These are phyloP conservation scores for Wilhelminamyces savonicus DNA, from an alignment of 805 yeast species.

Conservation along the genomic window DNA sequence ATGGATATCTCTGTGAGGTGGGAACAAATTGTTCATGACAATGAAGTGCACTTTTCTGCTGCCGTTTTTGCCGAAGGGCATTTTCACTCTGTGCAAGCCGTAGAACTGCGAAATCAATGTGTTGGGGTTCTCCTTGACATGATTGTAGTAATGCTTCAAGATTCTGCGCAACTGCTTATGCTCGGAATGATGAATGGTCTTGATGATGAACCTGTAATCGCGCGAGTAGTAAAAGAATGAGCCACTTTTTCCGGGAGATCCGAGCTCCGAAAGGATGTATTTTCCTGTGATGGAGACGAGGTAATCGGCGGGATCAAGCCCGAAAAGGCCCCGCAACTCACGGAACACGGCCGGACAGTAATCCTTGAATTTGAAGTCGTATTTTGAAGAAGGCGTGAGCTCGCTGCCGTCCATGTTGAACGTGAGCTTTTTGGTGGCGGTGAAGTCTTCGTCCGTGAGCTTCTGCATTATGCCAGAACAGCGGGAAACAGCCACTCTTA, in stretches of 20 bases:
- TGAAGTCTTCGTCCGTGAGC: slow-evolving; percentile 65
- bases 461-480: slow-evolving; percentile 82
- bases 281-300: slow-evolving; percentile 87
- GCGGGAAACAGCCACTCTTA: slow-evolving; percentile 88
- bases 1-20: slow-evolving; percentile 85
- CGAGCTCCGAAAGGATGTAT: slow-evolving; percentile 83
- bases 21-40: slow-evolving; percentile 95
- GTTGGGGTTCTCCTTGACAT: slow-evolving; percentile 78
- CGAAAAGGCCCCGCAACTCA: slow-evolving; percentile 71
- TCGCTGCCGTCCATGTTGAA: slow-evolving; percentile 86
- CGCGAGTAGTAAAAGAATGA: slow-evolving; percentile 93
- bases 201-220: slow-evolving; percentile 90
- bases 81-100: slow-evolving; percentile 88
- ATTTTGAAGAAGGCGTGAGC: slow-evolving; percentile 86
- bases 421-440: slow-evolving; percentile 60
- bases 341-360: slow-evolving; percentile 93
- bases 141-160: slow-evolving; percentile 69
- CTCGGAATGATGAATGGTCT: slow-evolving; percentile 91
- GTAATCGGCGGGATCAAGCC: slow-evolving; percentile 94
- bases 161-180: slow-evolving; percentile 75
- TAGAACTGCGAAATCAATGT: slow-evolving; percentile 93
- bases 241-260: slow-evolving; percentile 96
- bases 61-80: slow-evolving; percentile 60
- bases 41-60: slow-evolving; percentile 79
- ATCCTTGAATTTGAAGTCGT: slow-evolving; percentile 95